phyloP scores from a whole-genome alignment of 768 basidiomycete species.

The Sarcodon sp. region DNA sequence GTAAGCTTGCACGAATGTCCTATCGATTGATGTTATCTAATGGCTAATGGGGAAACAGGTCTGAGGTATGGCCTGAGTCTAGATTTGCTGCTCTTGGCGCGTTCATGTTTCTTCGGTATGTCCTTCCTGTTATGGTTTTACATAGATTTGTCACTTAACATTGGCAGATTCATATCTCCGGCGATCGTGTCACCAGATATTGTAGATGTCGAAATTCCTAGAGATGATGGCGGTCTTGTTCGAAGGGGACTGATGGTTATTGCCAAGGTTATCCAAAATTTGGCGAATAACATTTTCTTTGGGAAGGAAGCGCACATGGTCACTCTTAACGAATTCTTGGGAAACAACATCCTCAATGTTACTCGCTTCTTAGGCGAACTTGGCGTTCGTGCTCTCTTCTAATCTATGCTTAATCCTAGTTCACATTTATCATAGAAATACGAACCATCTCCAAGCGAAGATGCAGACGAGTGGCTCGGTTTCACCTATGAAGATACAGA shows the following conservation, averaged over 20 bases:
- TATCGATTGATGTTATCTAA: constrained; percentile 6
- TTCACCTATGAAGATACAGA: constrained; percentile 79
- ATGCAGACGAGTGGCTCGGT: constrained; percentile 59
- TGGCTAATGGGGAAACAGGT: constrained; percentile 23
- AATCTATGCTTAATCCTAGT: not conserved
- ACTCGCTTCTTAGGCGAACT: constrained; percentile 70
- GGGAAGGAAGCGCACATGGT: constrained; percentile 86
- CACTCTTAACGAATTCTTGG: constrained; percentile 62
- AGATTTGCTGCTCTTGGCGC: constrained; percentile 79
- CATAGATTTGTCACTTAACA: not conserved
- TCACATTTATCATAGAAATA: constrained; percentile 22
- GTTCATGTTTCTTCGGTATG: constrained; percentile 80
- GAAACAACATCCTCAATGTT: constrained; percentile 55
- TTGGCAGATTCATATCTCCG: constrained; percentile 73
- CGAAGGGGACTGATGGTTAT: constrained; percentile 77
- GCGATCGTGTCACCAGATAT: constrained; percentile 79
- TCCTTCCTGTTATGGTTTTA: not conserved
- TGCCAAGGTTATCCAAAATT: constrained; percentile 85
- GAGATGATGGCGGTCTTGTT: constrained; percentile 39
- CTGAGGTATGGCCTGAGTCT: constrained; percentile 62
- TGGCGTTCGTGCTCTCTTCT: constrained; percentile 27
- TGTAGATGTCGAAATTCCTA: constrained; percentile 72
- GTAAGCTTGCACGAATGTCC: constrained; percentile 29
- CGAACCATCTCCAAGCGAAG: constrained; percentile 35
- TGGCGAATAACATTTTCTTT: constrained; percentile 91